phyloP scores from a whole-genome alignment of 2,329 filamentous ascomycete genomes.

The Apiospora koreana region DNA sequence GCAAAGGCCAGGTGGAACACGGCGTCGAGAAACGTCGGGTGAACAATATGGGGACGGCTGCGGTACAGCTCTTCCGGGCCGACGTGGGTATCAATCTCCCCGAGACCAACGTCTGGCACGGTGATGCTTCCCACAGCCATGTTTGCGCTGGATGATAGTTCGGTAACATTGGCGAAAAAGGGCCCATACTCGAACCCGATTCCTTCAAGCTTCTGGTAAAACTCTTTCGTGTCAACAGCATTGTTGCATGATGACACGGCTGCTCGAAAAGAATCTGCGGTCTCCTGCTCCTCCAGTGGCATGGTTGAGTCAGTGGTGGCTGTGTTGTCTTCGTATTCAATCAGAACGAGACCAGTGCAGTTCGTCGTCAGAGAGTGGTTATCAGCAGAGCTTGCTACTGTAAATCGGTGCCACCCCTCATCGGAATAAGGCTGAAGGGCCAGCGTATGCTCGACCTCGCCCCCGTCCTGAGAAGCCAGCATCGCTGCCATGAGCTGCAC shows the following conservation, averaged over 20 bases:
- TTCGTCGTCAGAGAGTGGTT: no score
- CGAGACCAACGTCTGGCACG: no score
- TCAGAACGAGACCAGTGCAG: not conserved
- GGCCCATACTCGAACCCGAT: not conserved
- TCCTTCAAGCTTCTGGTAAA: not conserved
- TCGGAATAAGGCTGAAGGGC: not conserved
- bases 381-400: no score
- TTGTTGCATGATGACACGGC: not conserved
- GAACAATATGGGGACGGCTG: constrained; percentile 45
- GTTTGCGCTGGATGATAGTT: not conserved
- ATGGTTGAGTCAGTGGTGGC: no score
- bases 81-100: no score
- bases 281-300: not conserved
- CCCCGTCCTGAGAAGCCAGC: not conserved
- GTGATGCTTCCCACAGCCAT: not conserved
- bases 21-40: constrained; percentile 57
- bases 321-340: not conserved
- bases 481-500: not conserved
- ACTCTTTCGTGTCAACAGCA: not conserved
- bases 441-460: not conserved
- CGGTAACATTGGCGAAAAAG: not conserved
- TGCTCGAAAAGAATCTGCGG: not conserved
- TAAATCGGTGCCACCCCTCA: no score
- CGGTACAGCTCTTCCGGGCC: not conserved
- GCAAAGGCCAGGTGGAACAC: constrained; percentile 55